Base-by-base conservation (phyloP, 2,329 filamentous ascomycete species). In the Cordyceps farinosa region DNA sequence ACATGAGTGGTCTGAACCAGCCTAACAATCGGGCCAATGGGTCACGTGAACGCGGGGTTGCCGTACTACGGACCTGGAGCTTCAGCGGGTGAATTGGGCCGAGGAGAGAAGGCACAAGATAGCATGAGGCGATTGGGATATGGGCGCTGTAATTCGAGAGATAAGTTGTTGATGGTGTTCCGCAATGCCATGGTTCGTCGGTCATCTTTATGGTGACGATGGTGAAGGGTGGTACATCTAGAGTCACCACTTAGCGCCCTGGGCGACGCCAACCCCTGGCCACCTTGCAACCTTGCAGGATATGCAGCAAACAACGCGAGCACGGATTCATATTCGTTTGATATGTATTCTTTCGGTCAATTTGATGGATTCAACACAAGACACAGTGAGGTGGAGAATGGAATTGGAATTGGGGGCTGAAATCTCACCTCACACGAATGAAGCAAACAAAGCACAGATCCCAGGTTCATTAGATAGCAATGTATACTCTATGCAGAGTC, bases 31-130 rank as follows among this genome's bases (percentile, higher is more conserved):
- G n/a, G 59, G 38, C 34, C 5, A 40, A 17, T 15, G 36, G 65
- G 68, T 76, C 74, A 76, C 74, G 74, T 76, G 74, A 68, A 62
- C 65, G 71, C 69, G 71, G 72, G 73, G 73, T 69, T 71, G 61
- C 27, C 42, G 59, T 10, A 42, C 42, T 27, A 5, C 50, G 42
- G 42, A 54, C 50, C 29, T 50, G 45, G 17, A 38, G 34, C 27
- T 47, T n/a, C 22, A 9, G 34, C 36, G 29, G 27, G 34, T 30
- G 32, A 36, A 6, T 44, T 55, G 17, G 3, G 51, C 8, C 13
- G 8, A 50, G 30, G n/a, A 48, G 42, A 38, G 22, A 36, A 7
- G 30, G 38, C 7, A n/a, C 27, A 27, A 54, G n/a, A 8, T 11
- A 22, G 40, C n/a, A 40, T 38, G 17, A 38, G 51, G n/a, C 36